Conservation (phyloP, 352 stramenopile species). For the Globisporangium abappressorium region DNA sequence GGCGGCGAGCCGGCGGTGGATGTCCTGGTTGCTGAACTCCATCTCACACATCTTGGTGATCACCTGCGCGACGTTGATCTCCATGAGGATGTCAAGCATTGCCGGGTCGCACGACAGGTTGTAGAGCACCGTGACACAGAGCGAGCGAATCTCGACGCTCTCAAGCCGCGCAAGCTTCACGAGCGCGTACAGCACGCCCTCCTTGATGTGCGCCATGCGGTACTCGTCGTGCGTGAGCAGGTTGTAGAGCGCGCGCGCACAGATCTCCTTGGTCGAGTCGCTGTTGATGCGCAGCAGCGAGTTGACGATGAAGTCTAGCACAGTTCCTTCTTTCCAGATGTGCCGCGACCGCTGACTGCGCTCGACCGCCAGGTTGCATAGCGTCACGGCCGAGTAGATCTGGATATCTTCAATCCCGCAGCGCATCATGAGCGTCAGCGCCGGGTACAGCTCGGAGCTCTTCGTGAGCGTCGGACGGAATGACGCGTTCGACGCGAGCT, state of each 20-base stretch:
- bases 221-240: slow-evolving; percentile 80
- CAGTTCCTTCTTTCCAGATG: slow-evolving; percentile 85
- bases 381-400: slow-evolving; percentile 84
- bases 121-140: slow-evolving; percentile 81
- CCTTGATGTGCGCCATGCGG: slow-evolving; percentile 79
- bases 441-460: slow-evolving; percentile 67
- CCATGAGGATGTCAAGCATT: slow-evolving; percentile 77
- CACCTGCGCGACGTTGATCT: slow-evolving; percentile 82
- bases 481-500: slow-evolving; percentile 57
- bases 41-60: slow-evolving; percentile 86
- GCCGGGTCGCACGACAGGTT: slow-evolving; percentile 75
- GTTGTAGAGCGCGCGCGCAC: slow-evolving; percentile 82
- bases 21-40: slow-evolving; percentile 80
- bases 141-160: slow-evolving; percentile 72
- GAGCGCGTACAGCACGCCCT: slow-evolving; percentile 84
- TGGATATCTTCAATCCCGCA: slow-evolving; percentile 86
- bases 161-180: slow-evolving; percentile 83
- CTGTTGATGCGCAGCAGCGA: slow-evolving; percentile 87
- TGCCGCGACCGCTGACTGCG: slow-evolving; percentile 51
- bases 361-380: slow-evolving; percentile 84
- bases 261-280: slow-evolving; percentile 88
- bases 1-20: slow-evolving; percentile 63
- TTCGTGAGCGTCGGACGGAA: slow-evolving; percentile 61
- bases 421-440: slow-evolving; percentile 86
- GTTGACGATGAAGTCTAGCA: slow-evolving; percentile 89